Percentiles rank a stretch among this genome's conserved stretches.
Evolutionary conservation across 208 protist genomes (phyloP).

Genomic region (Trypanosoma theileri): DNA sequence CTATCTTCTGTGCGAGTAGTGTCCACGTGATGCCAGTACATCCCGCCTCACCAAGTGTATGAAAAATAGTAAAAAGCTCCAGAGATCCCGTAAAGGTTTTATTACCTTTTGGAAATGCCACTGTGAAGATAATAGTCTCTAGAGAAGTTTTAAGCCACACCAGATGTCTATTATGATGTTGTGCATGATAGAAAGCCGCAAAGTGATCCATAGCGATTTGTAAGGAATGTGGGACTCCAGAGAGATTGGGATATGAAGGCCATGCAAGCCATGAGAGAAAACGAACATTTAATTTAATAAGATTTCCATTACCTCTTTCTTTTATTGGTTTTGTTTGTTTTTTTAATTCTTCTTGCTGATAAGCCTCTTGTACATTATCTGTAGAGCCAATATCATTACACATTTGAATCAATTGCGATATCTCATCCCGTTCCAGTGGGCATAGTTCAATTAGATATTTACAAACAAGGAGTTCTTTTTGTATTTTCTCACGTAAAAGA

Average conservation of each 20-base stretch:
- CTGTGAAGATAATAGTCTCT: conserved; percentile 21
- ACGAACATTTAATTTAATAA: neutral
- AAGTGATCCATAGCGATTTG: conserved; percentile 12
- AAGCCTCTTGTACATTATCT: neutral
- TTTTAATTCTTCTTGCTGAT: conserved; percentile 1
- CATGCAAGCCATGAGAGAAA: conserved; percentile 21
- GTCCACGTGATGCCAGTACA: conserved; percentile 3
- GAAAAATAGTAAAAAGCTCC: conserved; percentile 18
- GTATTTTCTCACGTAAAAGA: conserved; percentile 15
- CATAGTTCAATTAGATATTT: conserved; percentile 30
- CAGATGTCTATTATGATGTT: conserved; percentile 7
- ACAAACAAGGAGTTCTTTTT: conserved; percentile 33
- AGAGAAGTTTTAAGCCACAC: conserved; percentile 21
- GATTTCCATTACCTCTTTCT: neutral
- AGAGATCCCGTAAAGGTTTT: conserved; percentile 14
- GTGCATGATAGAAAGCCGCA: neutral
- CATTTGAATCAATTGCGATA: conserved; percentile 30
- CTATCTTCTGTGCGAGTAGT: neutral
- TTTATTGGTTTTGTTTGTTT: neutral
- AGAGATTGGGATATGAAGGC: conserved; percentile 15
- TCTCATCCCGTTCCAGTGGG: conserved; percentile 26
- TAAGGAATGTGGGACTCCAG: neutral
- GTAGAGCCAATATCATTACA: conserved; percentile 12
- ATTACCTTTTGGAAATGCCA: conserved; percentile 15
- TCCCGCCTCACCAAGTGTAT: conserved; percentile 5